Base-by-base conservation (phyloP, 306 rosid genomes). In the Echinosophora koreensis region DNA sequence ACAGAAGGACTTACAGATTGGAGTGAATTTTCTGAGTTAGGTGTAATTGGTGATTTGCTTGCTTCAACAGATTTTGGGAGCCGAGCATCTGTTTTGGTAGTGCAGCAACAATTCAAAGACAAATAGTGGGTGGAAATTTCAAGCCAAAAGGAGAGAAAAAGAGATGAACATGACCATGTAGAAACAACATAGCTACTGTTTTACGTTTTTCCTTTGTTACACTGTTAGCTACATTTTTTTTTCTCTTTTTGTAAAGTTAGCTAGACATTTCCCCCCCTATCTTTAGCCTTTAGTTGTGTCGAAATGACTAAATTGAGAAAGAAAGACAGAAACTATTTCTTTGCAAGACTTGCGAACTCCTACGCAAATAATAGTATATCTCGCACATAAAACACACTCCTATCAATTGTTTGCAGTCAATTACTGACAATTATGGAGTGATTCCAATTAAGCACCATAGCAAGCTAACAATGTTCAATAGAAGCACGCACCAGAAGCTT, bases 41-140 rank as follows among this genome's bases (percentile, higher is more conserved):
- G 97, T 11, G 73, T 17, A 6, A 34, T 89, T 16, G 94, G 94
- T 14, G 97, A 91, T 85, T 73, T 86, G 79, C 90, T 91, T 49
- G 87, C 92, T 64, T 89, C 97, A n/a, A 18, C 81, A 3, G 92
- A 88, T 80, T 17, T 73, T 16, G 41, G 41, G 28, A 62, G 68
- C 28, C 73, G 32, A 64, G 84, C 92, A 32, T 80, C 88, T 32
- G 71, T 89, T 71, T 66, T 91, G 56, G 92, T 84, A 27, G 74
- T 89, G 35, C 93, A 87, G 54, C 92, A 86, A 13, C 89, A 84
- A 44, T 22, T 22, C 22, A 22, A 22, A 22, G 22, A 22, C 22
- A 22, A 22, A 22, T 22, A 22, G 22, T 22, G 22, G 22, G 22
- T 22, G 22, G 22, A 22, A 22, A 22, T 22, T 1, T 22, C 22